Evolutionary conservation across 2,329 filamentous ascomycete genomes (phyloP).

Genomic region (Periconia macrospinosa): DNA sequence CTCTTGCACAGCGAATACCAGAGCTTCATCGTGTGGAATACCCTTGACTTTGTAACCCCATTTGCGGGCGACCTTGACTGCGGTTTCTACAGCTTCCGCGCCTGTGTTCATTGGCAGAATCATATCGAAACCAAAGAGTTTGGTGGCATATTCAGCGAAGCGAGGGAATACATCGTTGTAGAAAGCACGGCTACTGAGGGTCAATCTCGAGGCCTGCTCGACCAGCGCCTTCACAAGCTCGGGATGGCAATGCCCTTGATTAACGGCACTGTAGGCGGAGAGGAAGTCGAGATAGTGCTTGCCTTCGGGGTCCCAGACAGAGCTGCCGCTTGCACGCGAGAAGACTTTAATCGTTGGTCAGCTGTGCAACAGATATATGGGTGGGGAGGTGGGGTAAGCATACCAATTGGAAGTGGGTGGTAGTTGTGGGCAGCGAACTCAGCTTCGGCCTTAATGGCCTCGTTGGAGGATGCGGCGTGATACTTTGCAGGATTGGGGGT

Average conservation of each 20-base stretch:
- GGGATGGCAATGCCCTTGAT: slow-evolving; percentile 97
- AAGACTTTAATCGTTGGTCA: slow-evolving; percentile 54
- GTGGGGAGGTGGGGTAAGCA: neutral
- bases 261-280: slow-evolving; percentile 96
- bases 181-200: slow-evolving; percentile 91
- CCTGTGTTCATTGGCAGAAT: slow-evolving; percentile 98
- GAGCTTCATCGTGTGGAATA: slow-evolving; percentile 79
- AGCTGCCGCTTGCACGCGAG: slow-evolving; percentile 77
- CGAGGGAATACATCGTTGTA: slow-evolving; percentile 98
- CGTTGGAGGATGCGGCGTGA: slow-evolving; percentile 77
- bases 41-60: slow-evolving; percentile 98
- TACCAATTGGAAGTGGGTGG: slow-evolving; percentile 85
- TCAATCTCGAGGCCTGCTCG: slow-evolving; percentile 86
- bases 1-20: slow-evolving; percentile 81
- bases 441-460: slow-evolving; percentile 79
- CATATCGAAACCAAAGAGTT: slow-evolving; percentile 95
- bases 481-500: slow-evolving; percentile 51
- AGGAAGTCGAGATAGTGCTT: slow-evolving; percentile 93
- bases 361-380: neutral
- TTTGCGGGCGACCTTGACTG: slow-evolving; percentile 93
- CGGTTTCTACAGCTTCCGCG: slow-evolving; percentile 93
- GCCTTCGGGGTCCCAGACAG: slow-evolving; percentile 96
- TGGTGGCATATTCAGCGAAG: slow-evolving; percentile 89
- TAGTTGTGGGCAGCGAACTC: slow-evolving; percentile 97
- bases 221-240: slow-evolving; percentile 88